Conservation (phyloP, 306 rosid genomes). For the apple (Malus domestica) region ASM211411v1 NC_041792.1:3063001-3063500, state of each 20-base stretch:
- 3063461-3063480: slow-evolving; percentile 3
- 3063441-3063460: neutral
- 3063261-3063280: slow-evolving; percentile 37
- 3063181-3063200: slow-evolving; percentile 36
- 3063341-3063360: slow-evolving; percentile 13
- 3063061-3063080: slow-evolving; percentile 34
- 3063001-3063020: slow-evolving; percentile 51
- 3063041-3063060: slow-evolving; percentile 46
- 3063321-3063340: slow-evolving; percentile 13
- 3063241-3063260: slow-evolving; percentile 46
- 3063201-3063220: slow-evolving; percentile 28
- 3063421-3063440: slow-evolving; percentile 5
- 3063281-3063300: slow-evolving; percentile 18
- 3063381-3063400: neutral
- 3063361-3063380: neutral
- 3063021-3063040: slow-evolving; percentile 53
- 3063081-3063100: slow-evolving; percentile 20
- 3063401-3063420: neutral
- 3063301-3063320: slow-evolving; percentile 36
- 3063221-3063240: slow-evolving; percentile 71
- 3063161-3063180: slow-evolving; percentile 36
- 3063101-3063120: slow-evolving; percentile 39
- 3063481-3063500: slow-evolving; percentile 2
- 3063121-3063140: slow-evolving; percentile 41
- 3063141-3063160: slow-evolving; percentile 59